phyloP scores from a whole-genome alignment of 768 basidiomycete genomes.

The Thelephora aurantiotincta region DNA sequence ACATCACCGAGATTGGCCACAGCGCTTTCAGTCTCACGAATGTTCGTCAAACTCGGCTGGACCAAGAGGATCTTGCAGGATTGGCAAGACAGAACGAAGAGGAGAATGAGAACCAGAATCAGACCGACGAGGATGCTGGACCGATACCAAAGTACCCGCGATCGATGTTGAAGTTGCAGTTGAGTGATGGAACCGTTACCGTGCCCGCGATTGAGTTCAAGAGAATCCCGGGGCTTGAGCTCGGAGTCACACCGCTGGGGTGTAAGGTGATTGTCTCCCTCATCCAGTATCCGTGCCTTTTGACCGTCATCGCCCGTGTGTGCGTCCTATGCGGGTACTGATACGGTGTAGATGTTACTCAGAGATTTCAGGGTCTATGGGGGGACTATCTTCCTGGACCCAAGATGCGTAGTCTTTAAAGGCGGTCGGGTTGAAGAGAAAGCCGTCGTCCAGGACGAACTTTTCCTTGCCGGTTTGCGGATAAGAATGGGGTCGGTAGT shows the following conservation, averaged over 20 bases:
- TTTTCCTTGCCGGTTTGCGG: conserved; percentile 51
- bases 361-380: conserved; percentile 52
- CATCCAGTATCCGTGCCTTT: background rate
- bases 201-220: conserved; percentile 73
- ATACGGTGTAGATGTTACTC: conserved; percentile 41
- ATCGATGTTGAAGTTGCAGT: conserved; percentile 58
- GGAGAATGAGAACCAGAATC: conserved; percentile 36
- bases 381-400: conserved; percentile 70
- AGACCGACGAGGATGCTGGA: conserved; percentile 52
- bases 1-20: conserved; percentile 72
- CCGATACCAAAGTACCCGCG: conserved; percentile 74
- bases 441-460: conserved; percentile 36
- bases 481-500: conserved; percentile 50
- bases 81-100: conserved; percentile 26
- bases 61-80: conserved; percentile 36
- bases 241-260: conserved; percentile 71
- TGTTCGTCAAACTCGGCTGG: conserved; percentile 45
- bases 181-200: conserved; percentile 63
- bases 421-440: conserved; percentile 54
- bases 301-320: background rate
- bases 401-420: conserved; percentile 42
- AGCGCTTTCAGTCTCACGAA: conserved; percentile 76
- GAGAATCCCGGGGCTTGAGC: conserved; percentile 42
- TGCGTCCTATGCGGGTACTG: background rate
- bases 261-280: conserved; percentile 48